Conservation (phyloP, 2,329 filamentous ascomycete genomes). For the Helminthosporium solani region DNA sequence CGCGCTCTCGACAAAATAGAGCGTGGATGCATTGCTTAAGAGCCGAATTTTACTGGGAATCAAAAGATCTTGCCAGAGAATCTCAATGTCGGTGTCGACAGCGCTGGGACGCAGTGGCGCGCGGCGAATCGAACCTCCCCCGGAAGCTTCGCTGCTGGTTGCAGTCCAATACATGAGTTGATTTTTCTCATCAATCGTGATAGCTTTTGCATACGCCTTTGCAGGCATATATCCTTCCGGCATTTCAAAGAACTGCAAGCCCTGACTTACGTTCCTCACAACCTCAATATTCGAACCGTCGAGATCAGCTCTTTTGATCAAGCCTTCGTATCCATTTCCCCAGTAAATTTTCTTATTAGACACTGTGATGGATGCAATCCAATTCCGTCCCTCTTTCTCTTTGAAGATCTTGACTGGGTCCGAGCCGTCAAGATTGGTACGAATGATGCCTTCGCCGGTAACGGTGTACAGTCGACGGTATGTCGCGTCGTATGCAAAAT, state of each 20-base stretch:
- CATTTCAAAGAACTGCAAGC: background rate
- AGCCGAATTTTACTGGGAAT: no score
- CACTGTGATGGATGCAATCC: background rate
- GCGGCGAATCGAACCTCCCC: no score
- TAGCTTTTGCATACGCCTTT: no score
- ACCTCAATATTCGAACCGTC: background rate
- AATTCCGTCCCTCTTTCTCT: background rate
- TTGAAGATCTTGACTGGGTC: constrained; percentile 3
- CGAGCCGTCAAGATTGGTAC: constrained; percentile 11
- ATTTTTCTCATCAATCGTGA: no score
- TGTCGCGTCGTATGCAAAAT: constrained; percentile 7
- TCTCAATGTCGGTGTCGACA: no score
- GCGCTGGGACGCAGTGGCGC: no score
- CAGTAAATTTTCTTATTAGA: background rate
- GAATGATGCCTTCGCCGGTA: constrained; percentile 12
- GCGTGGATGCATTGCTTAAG: no score
- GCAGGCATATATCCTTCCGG: background rate
- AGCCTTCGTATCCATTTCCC: background rate
- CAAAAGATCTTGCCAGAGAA: no score
- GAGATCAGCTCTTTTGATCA: background rate
- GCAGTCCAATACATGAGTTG: no score
- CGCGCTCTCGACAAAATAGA: no score
- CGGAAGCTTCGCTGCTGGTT: no score
- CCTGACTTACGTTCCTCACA: background rate
- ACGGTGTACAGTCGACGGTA: constrained; percentile 8